phyloP scores from a whole-genome alignment of 2,329 filamentous ascomycete species.

The Cytospora piceae region DNA sequence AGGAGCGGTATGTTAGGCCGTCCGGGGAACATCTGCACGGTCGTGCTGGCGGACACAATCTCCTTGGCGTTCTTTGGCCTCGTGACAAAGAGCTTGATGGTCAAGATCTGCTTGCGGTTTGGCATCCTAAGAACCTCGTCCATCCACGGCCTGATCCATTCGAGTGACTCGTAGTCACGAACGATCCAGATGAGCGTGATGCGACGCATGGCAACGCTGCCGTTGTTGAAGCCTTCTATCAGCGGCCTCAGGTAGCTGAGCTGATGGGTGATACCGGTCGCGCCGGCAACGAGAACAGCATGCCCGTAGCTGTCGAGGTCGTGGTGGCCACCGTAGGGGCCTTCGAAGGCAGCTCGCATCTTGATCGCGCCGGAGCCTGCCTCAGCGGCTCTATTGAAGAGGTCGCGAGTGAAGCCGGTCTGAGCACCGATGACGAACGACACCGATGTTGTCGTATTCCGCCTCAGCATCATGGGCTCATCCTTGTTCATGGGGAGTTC shows the following conservation, averaged over 20 bases:
- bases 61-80: constrained; percentile 82
- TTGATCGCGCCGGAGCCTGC: constrained; percentile 58
- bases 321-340: constrained; percentile 85
- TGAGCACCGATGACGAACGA: constrained; percentile 87
- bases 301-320: constrained; percentile 91
- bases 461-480: constrained; percentile 37
- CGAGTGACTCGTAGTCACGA: constrained; percentile 83
- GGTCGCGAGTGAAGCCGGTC: constrained; percentile 82
- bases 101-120: constrained; percentile 78
- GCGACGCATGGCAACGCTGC: constrained; percentile 78
- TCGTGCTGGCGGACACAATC: constrained; percentile 74
- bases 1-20: constrained; percentile 81
- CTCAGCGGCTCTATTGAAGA: constrained; percentile 70
- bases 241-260: constrained; percentile 84
- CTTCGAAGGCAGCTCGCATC: constrained; percentile 79
- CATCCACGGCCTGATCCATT: constrained; percentile 92
- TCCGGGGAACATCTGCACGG: constrained; percentile 90
- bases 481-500: constrained; percentile 47
- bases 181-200: constrained; percentile 92
- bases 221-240: constrained; percentile 68
- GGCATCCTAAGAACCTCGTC: constrained; percentile 76
- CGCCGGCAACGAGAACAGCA: constrained; percentile 85
- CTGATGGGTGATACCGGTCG: constrained; percentile 94
- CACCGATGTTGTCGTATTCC: constrained; percentile 57
- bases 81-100: constrained; percentile 88